Percentiles rank a stretch among this genome's conserved stretches.
These are phyloP conservation scores for Globisporangium solare DNA, from an alignment of 352 stramenopile species.

Conservation along the genomic window DNA sequence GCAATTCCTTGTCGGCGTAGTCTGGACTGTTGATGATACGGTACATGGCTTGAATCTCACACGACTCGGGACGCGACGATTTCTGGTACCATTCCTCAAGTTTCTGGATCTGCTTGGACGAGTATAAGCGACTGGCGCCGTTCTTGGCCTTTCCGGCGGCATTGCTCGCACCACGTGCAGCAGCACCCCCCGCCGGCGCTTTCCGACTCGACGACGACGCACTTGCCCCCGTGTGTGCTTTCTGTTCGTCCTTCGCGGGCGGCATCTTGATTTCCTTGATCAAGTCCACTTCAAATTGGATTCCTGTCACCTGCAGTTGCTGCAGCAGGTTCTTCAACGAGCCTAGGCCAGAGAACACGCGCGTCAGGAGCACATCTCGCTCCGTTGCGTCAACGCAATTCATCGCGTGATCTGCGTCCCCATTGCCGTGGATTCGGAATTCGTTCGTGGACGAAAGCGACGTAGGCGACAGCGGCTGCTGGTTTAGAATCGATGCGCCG, in stretches of 20 bases:
- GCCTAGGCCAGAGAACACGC: conserved; percentile 47
- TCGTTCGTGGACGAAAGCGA: conserved; percentile 26
- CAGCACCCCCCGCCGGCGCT: conserved; percentile 19
- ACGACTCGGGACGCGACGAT: conserved; percentile 71
- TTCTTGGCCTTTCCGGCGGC: conserved; percentile 62
- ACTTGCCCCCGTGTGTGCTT: conserved; percentile 16
- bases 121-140: conserved; percentile 79
- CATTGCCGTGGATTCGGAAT: conserved; percentile 26
- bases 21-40: conserved; percentile 84
- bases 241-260: conserved; percentile 48
- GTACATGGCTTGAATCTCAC: conserved; percentile 89
- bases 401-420: conserved; percentile 6
- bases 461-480: conserved; percentile 21
- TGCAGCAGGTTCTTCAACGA: conserved; percentile 73
- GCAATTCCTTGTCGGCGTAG: conserved; percentile 78
- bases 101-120: conserved; percentile 84
- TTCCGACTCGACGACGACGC: conserved; percentile 21
- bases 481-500: background rate
- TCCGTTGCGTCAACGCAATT: conserved; percentile 17
- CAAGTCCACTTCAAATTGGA: conserved; percentile 81
- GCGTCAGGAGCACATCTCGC: conserved; percentile 44
- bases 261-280: conserved; percentile 74
- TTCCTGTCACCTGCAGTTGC: conserved; percentile 71
- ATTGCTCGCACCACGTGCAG: conserved; percentile 20
- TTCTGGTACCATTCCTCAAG: conserved; percentile 88